These are phyloP conservation scores for Phytophthora sansomeana DNA, from an alignment of 352 stramenopile species.

Conservation along the genomic window DNA sequence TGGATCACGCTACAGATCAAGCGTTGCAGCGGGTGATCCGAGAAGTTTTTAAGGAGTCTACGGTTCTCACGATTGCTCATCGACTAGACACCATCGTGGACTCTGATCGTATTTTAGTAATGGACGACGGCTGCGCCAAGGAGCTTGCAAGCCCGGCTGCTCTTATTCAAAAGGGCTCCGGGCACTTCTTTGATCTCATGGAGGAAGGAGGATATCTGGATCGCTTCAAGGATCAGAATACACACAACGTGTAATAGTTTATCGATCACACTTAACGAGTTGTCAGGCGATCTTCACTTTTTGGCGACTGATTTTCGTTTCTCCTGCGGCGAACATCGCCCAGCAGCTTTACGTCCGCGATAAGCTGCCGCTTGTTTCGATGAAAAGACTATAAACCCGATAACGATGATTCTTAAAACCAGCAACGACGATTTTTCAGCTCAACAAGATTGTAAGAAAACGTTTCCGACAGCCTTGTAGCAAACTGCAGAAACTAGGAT, in stretches of 20 bases:
- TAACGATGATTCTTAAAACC: too few relatives aligned
- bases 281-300: too few relatives aligned
- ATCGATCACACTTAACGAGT: not conserved
- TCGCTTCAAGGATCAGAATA: constrained; percentile 23
- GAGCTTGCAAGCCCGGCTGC: constrained; percentile 84
- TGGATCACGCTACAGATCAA: constrained; percentile 87
- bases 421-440: too few relatives aligned
- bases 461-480: too few relatives aligned
- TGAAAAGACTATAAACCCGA: too few relatives aligned
- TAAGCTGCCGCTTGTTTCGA: too few relatives aligned
- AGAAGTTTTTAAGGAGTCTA: constrained; percentile 89
- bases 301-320: too few relatives aligned
- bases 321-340: too few relatives aligned
- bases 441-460: too few relatives aligned
- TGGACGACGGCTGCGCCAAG: constrained; percentile 80
- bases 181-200: constrained; percentile 62
- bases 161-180: constrained; percentile 51
- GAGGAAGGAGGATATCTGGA: constrained; percentile 57
- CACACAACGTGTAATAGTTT: constrained; percentile 2
- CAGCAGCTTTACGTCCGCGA: too few relatives aligned
- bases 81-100: constrained; percentile 98
- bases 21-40: constrained; percentile 78
- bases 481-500: too few relatives aligned
- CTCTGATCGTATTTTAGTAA: constrained; percentile 56
- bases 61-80: constrained; percentile 97